Base-by-base conservation (phyloP, 345 rosid genomes). In the Gossypium turneri region DNA sequence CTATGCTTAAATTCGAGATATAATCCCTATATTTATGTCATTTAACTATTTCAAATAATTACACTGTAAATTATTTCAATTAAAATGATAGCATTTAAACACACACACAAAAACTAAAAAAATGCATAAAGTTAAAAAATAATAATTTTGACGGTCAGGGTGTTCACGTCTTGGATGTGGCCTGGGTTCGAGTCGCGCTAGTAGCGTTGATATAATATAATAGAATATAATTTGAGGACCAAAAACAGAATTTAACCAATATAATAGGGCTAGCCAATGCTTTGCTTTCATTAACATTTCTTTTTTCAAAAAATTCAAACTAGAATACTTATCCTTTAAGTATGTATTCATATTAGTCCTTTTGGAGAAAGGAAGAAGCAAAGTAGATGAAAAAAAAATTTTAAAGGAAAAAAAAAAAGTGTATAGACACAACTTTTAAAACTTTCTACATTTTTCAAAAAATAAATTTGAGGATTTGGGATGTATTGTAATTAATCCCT, bases 271-370 rank as follows among this genome's bases (percentile, higher is more conserved):
- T 3, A 6, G 20, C 0, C 73, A 8, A 1, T 15, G 17, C 59
- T n/a, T 34, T 56, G 41, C 7, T 34, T 34, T 34, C 7, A 5
- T 34, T 34, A 34, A 5, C 41, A 34, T 34, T 57, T 3, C 27
- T 10, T 20, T 22, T 10, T 24, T 1, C 24, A 24, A 13, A 24
- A 16, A 4, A 27, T 12, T 25, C 22, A 47, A 51, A 25, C 16
- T 10, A 12, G 73, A 70, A 29, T 52, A 53, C 73, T 53, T 70
- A 34, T 34, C 11, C 61, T 17, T 53, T 29, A 70, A 16, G 62
- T 52, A 16, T 52, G 9, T 51, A 50, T 20, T 9, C 16, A 8
- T 7, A 34, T 1, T 1, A 51, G 2, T 25, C 19, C 16, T 25
- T 50, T 13, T 52, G 57, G 57, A 9, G 1, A 45, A 41, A 12